phyloP scores from a whole-genome alignment of 805 yeast species.

The Candida stauntonica region DNA sequence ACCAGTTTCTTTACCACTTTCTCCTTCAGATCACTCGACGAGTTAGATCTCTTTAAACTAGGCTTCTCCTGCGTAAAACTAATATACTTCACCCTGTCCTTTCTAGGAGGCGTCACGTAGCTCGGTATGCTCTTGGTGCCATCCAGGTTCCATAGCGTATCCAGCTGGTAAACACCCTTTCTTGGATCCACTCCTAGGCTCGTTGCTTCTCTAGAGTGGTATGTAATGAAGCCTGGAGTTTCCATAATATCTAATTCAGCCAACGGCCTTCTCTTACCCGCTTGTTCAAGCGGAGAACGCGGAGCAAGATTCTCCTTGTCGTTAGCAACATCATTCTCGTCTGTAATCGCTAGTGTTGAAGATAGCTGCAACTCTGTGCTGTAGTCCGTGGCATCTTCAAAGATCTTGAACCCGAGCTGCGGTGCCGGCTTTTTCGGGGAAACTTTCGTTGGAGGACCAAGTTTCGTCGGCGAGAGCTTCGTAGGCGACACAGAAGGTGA shows the following conservation, averaged over 20 bases:
- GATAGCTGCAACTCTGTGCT: slow-evolving; percentile 15
- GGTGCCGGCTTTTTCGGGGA: slow-evolving; percentile 6
- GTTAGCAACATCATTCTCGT: slow-evolving; percentile 17
- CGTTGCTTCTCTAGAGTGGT: slow-evolving; percentile 3
- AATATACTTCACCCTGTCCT: slow-evolving; percentile 18
- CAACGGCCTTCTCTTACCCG: slow-evolving; percentile 6
- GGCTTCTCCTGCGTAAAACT: slow-evolving; percentile 15
- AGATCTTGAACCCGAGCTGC: slow-evolving; percentile 22
- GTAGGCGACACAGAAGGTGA: slow-evolving; percentile 12
- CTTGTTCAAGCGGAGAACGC: not conserved
- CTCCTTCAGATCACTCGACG: slow-evolving; percentile 18
- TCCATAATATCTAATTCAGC: slow-evolving; percentile 18
- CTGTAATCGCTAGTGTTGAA: slow-evolving; percentile 10
- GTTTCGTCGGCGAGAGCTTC: not conserved
- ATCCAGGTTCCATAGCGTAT: slow-evolving; percentile 17
- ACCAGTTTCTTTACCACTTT: slow-evolving; percentile 24
- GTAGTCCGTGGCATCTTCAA: slow-evolving; percentile 24
- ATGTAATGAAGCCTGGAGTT: slow-evolving; percentile 18
- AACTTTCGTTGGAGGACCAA: not conserved
- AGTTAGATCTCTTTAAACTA: slow-evolving; percentile 22
- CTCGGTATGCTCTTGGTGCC: slow-evolving; percentile 16
- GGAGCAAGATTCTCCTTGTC: slow-evolving; percentile 22
- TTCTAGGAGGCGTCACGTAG: slow-evolving; percentile 27
- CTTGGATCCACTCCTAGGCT: slow-evolving; percentile 2
- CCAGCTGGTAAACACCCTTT: slow-evolving; percentile 13